phyloP scores from a whole-genome alignment of 1,139 yeast species.

The Blastobotrys proliferans region DNA sequence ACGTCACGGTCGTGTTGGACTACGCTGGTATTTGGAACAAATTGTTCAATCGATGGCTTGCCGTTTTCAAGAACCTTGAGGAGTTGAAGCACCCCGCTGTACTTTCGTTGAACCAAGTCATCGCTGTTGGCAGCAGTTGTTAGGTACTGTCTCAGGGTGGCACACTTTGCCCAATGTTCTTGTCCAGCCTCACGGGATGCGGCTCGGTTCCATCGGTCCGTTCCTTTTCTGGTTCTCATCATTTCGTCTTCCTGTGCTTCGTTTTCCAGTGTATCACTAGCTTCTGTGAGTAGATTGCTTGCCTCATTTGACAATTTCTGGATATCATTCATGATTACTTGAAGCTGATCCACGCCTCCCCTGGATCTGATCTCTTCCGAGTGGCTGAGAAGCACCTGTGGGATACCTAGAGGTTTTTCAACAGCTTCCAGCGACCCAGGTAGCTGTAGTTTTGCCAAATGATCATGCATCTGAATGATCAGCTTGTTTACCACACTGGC shows the following conservation, averaged over 20 bases:
- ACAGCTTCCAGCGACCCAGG: conserved; percentile 65
- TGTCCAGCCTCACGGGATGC: conserved; percentile 26
- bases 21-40: conserved; percentile 49
- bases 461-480: conserved; percentile 43
- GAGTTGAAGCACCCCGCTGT: conserved; percentile 41
- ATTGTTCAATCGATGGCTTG: conserved; percentile 40
- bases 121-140: conserved; percentile 64
- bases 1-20: conserved; percentile 43
- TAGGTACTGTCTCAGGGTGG: conserved; percentile 47
- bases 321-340: conserved; percentile 46
- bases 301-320: conserved; percentile 42
- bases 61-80: conserved; percentile 46
- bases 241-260: conserved; percentile 57
- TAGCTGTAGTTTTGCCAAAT: conserved; percentile 34
- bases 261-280: conserved; percentile 44
- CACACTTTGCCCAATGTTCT: conserved; percentile 40
- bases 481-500: conserved; percentile 50
- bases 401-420: conserved; percentile 60
- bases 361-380: conserved; percentile 49
- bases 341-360: conserved; percentile 51
- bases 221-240: conserved; percentile 47
- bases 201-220: conserved; percentile 43
- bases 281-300: conserved; percentile 41
- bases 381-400: conserved; percentile 53
- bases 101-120: conserved; percentile 43